These are phyloP conservation scores for Coccomyxa sp. DNA, from an alignment of 139 green algal species.

Conservation along the genomic window DNA sequence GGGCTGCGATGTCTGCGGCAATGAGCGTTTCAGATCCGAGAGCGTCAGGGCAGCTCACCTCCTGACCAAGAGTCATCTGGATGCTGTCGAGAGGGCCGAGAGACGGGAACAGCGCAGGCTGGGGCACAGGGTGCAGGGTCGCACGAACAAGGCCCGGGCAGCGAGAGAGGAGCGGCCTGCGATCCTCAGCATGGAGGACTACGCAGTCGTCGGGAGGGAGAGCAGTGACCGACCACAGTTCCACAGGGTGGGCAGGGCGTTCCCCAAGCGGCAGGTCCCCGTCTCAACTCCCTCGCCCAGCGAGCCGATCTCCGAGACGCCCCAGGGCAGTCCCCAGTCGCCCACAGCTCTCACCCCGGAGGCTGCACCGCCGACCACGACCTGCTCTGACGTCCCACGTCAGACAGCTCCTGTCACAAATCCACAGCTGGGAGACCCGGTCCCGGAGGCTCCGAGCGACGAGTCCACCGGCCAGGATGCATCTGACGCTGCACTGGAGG, in stretches of 20 bases:
- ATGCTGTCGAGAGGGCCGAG: not conserved
- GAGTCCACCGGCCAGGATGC: not conserved
- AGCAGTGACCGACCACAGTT: no score
- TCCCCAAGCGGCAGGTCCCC: no score
- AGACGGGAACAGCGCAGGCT: not conserved
- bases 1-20: not conserved
- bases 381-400: not conserved
- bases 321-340: not conserved
- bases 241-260: no score
- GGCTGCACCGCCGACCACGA: not conserved
- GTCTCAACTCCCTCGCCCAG: not conserved
- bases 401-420: not conserved
- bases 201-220: no score
- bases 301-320: not conserved
- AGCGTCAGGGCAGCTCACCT: not conserved
- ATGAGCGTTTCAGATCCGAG: not conserved
- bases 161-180: not conserved
- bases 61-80: not conserved
- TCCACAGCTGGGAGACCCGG: not conserved
- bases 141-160: not conserved
- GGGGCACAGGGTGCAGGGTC: not conserved
- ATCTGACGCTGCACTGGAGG: not conserved
- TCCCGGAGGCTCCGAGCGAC: not conserved
- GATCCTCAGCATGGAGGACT: no score
- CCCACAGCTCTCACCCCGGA: not conserved